A percentile compares a stretch with the other conserved stretches of the same genome.
Evolutionary conservation across 2,329 filamentous ascomycete genomes (phyloP).

Genomic region (Aspergillus pseudonomiae): DNA sequence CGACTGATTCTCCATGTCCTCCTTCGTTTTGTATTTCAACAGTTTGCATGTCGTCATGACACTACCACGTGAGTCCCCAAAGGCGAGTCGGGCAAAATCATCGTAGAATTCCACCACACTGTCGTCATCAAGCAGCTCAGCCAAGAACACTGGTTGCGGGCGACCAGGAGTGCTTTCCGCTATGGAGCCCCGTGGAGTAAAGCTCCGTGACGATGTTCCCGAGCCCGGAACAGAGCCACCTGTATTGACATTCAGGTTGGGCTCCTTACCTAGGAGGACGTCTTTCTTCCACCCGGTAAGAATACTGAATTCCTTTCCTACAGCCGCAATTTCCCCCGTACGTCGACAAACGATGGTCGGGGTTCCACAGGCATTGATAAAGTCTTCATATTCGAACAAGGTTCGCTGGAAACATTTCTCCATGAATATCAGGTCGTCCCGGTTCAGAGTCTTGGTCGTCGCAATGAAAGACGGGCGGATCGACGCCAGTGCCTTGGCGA

Average conservation of each 20-base stretch:
- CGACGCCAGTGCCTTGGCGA: conserved; percentile 83
- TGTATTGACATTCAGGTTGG: conserved; percentile 84
- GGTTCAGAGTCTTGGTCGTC: conserved; percentile 83
- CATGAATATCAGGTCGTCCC: conserved; percentile 92
- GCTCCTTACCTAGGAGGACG: conserved; percentile 81
- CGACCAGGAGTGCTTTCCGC: conserved; percentile 50
- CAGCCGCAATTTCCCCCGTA: conserved; percentile 91
- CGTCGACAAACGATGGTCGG: conserved; percentile 90
- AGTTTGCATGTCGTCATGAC: conserved; percentile 83
- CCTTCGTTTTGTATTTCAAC: conserved; percentile 83
- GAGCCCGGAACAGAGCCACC: conserved; percentile 52
- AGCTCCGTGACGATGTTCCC: conserved; percentile 49
- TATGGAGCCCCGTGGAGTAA: conserved; percentile 50
- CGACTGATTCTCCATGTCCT: conserved; percentile 51
- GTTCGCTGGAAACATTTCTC: conserved; percentile 96
- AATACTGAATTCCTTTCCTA: conserved; percentile 96
- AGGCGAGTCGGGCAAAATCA: conserved; percentile 89
- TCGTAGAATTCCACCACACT: conserved; percentile 94
- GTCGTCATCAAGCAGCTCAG: conserved; percentile 90
- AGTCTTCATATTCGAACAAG: conserved; percentile 89
- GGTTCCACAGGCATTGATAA: conserved; percentile 83
- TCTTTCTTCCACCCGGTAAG: conserved; percentile 93
- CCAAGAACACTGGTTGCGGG: conserved; percentile 81
- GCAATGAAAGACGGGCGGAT: conserved; percentile 93
- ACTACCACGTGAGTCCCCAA: conserved; percentile 84